phyloP scores from a whole-genome alignment of 75 land plant genomes.

The Larix kaempferi region DNA sequence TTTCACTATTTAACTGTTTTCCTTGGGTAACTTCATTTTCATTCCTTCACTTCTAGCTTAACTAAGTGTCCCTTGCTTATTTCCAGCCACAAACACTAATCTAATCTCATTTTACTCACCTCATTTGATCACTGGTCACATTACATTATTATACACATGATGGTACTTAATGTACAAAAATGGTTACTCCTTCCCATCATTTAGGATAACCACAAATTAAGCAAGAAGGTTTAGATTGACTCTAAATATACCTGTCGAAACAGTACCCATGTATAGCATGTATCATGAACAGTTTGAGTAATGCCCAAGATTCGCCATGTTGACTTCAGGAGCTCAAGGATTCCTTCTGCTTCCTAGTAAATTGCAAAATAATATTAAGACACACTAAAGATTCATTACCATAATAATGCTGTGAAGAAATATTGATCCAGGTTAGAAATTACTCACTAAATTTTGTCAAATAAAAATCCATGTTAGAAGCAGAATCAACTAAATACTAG shows the following conservation, averaged over 20 bases:
- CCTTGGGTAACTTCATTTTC: too few species aligned
- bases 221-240: not conserved
- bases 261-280: slow-evolving; percentile 27
- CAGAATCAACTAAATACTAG: not conserved
- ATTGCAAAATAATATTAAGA: not conserved
- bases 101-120: too few species aligned
- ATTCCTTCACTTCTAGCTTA: too few species aligned
- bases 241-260: slow-evolving; percentile 19
- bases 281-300: slow-evolving; percentile 28
- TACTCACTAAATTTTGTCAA: not conserved
- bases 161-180: not conserved
- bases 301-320: slow-evolving; percentile 27
- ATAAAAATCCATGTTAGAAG: not conserved
- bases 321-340: slow-evolving; percentile 26
- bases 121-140: too few species aligned
- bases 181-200: not conserved
- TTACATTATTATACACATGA: not conserved
- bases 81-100: too few species aligned
- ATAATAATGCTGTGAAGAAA: not conserved
- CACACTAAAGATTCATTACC: not conserved
- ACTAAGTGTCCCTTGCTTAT: too few species aligned
- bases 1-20: too few species aligned
- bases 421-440: not conserved
- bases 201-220: slow-evolving; percentile 1
- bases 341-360: slow-evolving; percentile 22